Conservation (phyloP, 345 rosid genomes). For the Gossypium stocksii region DNA sequence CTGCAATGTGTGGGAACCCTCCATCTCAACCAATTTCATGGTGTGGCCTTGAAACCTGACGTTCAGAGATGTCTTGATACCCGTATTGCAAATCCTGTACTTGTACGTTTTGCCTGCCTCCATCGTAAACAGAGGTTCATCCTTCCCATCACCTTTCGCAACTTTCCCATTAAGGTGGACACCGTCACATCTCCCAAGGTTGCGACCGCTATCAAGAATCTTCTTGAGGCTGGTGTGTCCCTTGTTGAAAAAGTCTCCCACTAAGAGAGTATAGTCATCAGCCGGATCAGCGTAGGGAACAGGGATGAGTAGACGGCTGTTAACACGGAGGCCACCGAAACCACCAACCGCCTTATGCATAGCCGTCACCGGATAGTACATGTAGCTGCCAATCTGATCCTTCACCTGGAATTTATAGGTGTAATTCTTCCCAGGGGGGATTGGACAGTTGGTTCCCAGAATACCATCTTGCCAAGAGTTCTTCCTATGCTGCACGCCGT, state of each 20-base stretch:
- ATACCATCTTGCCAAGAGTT: conserved; percentile 81
- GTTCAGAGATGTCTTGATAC: too few relatives aligned
- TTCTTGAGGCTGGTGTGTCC: conserved; percentile 45
- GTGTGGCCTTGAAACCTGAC: too few relatives aligned
- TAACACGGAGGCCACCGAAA: conserved; percentile 67
- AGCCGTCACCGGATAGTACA: conserved; percentile 52
- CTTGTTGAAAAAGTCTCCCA: conserved; percentile 63
- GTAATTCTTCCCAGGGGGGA: conserved; percentile 56
- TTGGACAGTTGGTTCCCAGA: conserved; percentile 69
- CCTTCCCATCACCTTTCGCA: conserved; percentile 31
- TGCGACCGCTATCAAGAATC: conserved; percentile 50
- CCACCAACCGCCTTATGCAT: conserved; percentile 62
- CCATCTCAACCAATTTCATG: too few relatives aligned
- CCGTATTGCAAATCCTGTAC: too few relatives aligned
- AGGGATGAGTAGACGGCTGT: conserved; percentile 66
- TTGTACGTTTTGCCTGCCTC: conserved; percentile 34
- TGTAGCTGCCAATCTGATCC: conserved; percentile 82
- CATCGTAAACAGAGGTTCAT: conserved; percentile 54
- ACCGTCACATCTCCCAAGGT: conserved; percentile 50
- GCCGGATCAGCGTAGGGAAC: conserved; percentile 64
- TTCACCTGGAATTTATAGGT: conserved; percentile 82
- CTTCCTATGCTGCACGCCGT: conserved; percentile 78
- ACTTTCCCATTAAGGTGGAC: conserved; percentile 55
- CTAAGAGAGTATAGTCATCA: conserved; percentile 56
- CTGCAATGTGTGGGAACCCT: too few relatives aligned